Conservation (phyloP, 2,329 filamentous ascomycete species). For the Fusarium sp. region DNA sequence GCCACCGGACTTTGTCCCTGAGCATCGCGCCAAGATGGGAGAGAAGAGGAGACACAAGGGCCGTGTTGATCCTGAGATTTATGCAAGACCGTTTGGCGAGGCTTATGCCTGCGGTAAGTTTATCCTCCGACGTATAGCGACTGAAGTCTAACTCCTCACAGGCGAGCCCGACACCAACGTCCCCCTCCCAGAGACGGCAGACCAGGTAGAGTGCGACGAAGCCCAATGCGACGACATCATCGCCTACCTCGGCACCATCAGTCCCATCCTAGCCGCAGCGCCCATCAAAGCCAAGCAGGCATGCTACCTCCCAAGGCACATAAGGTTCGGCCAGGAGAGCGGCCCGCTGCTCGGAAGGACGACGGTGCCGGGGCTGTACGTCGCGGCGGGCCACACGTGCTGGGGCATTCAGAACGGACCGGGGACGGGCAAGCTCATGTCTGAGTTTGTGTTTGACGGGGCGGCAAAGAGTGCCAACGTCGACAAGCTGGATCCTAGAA, state of each 20-base stretch:
- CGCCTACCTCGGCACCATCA: constrained; percentile 78
- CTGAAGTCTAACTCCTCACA: constrained; percentile 38
- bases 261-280: constrained; percentile 74
- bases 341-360: constrained; percentile 84
- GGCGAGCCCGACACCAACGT: constrained; percentile 82
- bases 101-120: constrained; percentile 87
- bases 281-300: constrained; percentile 83
- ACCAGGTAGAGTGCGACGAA: constrained; percentile 81
- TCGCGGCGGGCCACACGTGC: constrained; percentile 93
- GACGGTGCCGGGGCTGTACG: constrained; percentile 76
- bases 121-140: too few species aligned
- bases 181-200: constrained; percentile 80
- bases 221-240: constrained; percentile 86
- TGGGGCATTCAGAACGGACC: constrained; percentile 99
- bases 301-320: constrained; percentile 90
- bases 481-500: constrained; percentile 74
- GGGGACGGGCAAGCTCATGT: constrained; percentile 84
- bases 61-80: constrained; percentile 89
- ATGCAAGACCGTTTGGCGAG: constrained; percentile 87
- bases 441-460: constrained; percentile 82
- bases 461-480: constrained; percentile 75
- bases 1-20: constrained; percentile 71
- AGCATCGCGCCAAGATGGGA: constrained; percentile 59
- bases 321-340: constrained; percentile 67
- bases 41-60: constrained; percentile 68